These are phyloP conservation scores for Sugiyamaella pinicola DNA, from an alignment of 1,139 yeast species.

Conservation along the genomic window DNA sequence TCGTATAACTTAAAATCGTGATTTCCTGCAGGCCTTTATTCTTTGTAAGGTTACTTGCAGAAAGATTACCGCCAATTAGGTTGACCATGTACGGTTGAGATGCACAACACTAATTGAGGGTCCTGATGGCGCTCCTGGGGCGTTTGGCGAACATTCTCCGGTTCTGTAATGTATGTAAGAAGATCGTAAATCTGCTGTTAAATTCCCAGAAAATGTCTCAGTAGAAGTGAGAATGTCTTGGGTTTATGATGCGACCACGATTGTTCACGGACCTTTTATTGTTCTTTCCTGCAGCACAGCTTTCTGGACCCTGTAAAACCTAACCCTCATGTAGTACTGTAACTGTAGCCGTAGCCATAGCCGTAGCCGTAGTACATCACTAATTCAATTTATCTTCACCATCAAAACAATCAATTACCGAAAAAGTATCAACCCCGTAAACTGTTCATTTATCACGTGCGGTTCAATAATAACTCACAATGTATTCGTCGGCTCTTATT, in stretches of 20 bases:
- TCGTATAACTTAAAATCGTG: not conserved
- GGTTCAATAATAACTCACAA: conserved; percentile 40
- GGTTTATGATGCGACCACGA: not conserved
- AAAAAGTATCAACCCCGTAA: too few species aligned
- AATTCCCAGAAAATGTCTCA: not conserved
- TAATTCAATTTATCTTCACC: conserved; percentile 78
- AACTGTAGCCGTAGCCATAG: not conserved
- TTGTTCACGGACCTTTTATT: not conserved
- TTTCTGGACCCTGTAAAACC: not conserved
- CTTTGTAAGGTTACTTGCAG: not conserved
- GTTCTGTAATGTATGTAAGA: not conserved
- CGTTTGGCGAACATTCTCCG: not conserved
- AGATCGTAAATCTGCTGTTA: not conserved
- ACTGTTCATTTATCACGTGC: conserved; percentile 76
- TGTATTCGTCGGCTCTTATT: not conserved
- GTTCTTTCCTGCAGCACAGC: not conserved
- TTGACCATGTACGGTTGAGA: not conserved
- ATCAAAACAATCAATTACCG: too few species aligned
- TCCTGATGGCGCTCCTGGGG: not conserved
- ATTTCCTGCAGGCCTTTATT: not conserved
- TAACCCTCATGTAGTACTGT: not conserved
- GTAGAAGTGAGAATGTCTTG: too few species aligned
- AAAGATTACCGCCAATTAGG: not conserved
- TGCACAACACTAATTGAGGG: not conserved
- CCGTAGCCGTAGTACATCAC: conserved; percentile 5